These are phyloP conservation scores for Citrus maxima DNA, from an alignment of 345 rosid species.

Conservation along the genomic window DNA sequence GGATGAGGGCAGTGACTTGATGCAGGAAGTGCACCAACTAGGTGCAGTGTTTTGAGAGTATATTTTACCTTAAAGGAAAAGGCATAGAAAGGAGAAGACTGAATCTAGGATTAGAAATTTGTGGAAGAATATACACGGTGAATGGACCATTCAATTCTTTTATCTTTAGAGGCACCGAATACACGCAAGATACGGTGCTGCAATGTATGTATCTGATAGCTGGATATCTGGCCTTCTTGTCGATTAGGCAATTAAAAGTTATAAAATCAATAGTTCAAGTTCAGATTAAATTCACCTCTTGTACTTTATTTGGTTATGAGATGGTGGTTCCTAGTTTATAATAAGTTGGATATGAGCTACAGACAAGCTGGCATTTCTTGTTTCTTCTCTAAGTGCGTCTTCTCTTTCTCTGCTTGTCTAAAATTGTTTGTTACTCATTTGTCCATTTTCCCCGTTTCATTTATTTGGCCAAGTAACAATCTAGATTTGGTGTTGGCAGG, in stretches of 20 bases:
- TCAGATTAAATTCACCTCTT: not conserved
- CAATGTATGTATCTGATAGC: slow-evolving; percentile 16
- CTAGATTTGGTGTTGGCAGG: not conserved
- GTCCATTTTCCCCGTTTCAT: not conserved
- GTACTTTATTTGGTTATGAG: not conserved
- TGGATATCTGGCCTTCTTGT: slow-evolving; percentile 14
- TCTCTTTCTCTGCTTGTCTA: not conserved
- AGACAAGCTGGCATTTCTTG: not conserved
- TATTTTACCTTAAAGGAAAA: not conserved
- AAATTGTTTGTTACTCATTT: not conserved
- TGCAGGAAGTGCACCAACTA: not conserved
- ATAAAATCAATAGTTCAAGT: not conserved
- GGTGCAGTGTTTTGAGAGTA: not conserved
- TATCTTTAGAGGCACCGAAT: slow-evolving; percentile 9
- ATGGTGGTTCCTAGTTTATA: not conserved
- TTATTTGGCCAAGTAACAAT: not conserved
- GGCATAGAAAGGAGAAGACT: not conserved
- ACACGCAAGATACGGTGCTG: slow-evolving; percentile 10
- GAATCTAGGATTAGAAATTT: not conserved
- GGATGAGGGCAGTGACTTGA: not conserved
- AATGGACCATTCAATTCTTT: not conserved
- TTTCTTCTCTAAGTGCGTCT: not conserved
- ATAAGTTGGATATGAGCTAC: not conserved
- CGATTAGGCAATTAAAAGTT: not conserved
- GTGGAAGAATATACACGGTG: not conserved